Evolutionary conservation across 2,329 filamentous ascomycete species (phyloP).

Genomic region (Apiospora phragmitis): DNA sequence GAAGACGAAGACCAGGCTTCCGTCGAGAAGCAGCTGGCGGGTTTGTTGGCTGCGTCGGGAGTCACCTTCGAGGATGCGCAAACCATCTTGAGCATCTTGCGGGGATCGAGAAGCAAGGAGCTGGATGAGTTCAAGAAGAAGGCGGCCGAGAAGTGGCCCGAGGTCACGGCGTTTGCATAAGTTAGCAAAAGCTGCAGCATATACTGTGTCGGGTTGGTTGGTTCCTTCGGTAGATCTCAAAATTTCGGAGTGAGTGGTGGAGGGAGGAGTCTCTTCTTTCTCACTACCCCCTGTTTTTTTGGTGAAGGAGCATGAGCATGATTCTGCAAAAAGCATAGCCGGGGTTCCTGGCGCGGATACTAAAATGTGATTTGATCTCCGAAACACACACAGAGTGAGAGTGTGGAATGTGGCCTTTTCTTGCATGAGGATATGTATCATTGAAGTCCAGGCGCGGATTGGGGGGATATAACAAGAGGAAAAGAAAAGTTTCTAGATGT

Average conservation of each 20-base stretch:
- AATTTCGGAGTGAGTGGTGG: not conserved
- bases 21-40: conserved; percentile 60
- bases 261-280: not conserved
- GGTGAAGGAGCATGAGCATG: not conserved
- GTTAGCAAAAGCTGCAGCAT: not conserved
- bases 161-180: conserved; percentile 47
- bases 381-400: not conserved
- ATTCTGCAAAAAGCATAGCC: conserved; percentile 6
- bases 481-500: not conserved
- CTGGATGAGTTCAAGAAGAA: conserved; percentile 48
- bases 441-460: not conserved
- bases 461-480: not conserved
- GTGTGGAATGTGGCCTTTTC: not conserved
- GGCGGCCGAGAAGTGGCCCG: conserved; percentile 51
- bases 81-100: conserved; percentile 42
- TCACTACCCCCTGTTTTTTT: not conserved
- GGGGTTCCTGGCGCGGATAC: not conserved
- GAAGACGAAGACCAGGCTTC: conserved; percentile 48
- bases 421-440: not conserved
- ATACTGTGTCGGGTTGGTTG: not conserved
- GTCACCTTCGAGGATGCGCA: conserved; percentile 50
- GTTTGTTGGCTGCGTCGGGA: conserved; percentile 48
- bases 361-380: not conserved
- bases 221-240: not conserved
- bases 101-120: conserved; percentile 51